Percentiles rank a stretch among this genome's conserved stretches.
Evolutionary conservation across 257 asterid species (phyloP).

Genomic region (Anisodus acutangulus): DNA sequence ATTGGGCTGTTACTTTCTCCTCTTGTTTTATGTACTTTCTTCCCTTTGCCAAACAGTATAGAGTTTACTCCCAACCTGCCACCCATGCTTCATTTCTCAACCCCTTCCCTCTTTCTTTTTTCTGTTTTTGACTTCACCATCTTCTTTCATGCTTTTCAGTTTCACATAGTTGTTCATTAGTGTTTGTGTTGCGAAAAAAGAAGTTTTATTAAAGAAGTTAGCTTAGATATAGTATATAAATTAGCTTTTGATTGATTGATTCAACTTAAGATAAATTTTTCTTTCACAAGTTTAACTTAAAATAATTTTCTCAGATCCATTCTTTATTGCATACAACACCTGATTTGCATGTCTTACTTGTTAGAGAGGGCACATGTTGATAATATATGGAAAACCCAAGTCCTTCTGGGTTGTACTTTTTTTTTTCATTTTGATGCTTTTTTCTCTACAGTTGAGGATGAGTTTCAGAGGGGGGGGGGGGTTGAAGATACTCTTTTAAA

Average conservation of each 20-base stretch:
- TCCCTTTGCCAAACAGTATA: not conserved
- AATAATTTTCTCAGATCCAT: not conserved
- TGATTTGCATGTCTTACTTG: not conserved
- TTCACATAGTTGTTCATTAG: not conserved
- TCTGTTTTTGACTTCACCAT: not conserved
- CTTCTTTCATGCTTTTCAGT: conserved; percentile 19
- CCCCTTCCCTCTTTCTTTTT: not conserved
- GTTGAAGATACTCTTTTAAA: not conserved
- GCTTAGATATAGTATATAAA: conserved; percentile 10
- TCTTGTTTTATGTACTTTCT: not conserved
- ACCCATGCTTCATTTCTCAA: not conserved
- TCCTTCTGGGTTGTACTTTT: not conserved
- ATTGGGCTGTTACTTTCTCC: not conserved
- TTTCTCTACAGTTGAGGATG: not conserved
- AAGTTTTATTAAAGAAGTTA: not conserved
- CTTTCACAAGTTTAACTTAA: not conserved
- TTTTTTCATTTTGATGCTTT: conserved; percentile 6
- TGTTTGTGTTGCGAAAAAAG: not conserved
- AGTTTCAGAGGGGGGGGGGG: not conserved
- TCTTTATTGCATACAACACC: not conserved
- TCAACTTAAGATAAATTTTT: not conserved
- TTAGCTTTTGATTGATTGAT: not conserved
- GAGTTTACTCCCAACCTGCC: not conserved
- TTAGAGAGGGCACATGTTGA: not conserved
- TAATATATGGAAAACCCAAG: not conserved